Conservation (phyloP, 208 protist species). For the Trypanosoma rangeli region DNA sequence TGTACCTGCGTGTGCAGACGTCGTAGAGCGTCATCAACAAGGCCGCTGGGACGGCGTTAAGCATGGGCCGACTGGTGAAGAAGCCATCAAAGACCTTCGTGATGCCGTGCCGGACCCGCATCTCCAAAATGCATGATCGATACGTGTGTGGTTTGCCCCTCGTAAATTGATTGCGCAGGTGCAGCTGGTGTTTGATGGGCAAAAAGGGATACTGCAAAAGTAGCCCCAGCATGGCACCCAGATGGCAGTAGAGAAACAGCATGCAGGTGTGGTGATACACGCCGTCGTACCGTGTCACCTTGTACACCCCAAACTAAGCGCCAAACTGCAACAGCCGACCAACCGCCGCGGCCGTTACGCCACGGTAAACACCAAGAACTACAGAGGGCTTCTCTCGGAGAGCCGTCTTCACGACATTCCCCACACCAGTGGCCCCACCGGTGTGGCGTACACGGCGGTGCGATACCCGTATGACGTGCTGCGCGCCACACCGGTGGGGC, state of each 20-base stretch:
- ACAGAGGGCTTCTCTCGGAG: constrained; percentile 54
- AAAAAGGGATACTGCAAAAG: constrained; percentile 68
- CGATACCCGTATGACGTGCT: constrained; percentile 72
- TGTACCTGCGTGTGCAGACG: constrained; percentile 48
- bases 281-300: constrained; percentile 67
- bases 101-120: constrained; percentile 66
- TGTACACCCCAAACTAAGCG: constrained; percentile 79
- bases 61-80: constrained; percentile 59
- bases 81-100: constrained; percentile 87
- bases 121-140: constrained; percentile 53
- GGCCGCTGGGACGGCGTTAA: constrained; percentile 68
- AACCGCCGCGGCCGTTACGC: constrained; percentile 33
- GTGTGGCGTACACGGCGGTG: constrained; percentile 70
- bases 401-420: constrained; percentile 63
- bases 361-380: constrained; percentile 60
- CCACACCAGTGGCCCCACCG: constrained; percentile 31
- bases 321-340: constrained; percentile 47
- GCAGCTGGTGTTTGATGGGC: constrained; percentile 65
- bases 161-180: constrained; percentile 38
- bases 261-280: constrained; percentile 55
- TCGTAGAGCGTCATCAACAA: constrained; percentile 75
- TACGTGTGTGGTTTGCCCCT: constrained; percentile 42
- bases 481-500: constrained; percentile 40
- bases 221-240: constrained; percentile 48
- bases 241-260: constrained; percentile 79